phyloP scores from a whole-genome alignment of 2,329 filamentous ascomycete species.

The Fusarium piperis region DNA sequence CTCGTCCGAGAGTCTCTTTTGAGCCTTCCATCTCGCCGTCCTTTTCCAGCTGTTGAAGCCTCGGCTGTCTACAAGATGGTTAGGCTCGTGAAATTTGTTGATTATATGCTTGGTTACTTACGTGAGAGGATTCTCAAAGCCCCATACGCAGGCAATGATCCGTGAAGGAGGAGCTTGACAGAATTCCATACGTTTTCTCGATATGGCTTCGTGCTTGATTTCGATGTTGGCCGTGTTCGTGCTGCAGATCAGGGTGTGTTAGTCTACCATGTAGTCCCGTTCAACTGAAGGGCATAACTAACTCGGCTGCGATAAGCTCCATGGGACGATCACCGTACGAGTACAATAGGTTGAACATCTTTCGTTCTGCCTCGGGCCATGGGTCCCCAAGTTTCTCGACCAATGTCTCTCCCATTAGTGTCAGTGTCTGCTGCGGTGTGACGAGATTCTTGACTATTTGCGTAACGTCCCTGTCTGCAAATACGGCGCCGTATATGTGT shows the following conservation, averaged over 20 bases:
- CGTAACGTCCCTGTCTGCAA: constrained; percentile 18
- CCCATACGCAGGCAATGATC: constrained; percentile 18
- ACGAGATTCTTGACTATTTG: constrained; percentile 1
- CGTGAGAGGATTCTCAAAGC: constrained; percentile 6
- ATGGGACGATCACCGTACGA: constrained; percentile 15
- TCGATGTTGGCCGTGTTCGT: constrained; percentile 9
- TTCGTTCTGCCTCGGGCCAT: constrained; percentile 13
- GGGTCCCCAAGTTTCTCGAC: constrained; percentile 10
- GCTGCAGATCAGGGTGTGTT: background rate
- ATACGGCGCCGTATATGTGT: constrained; percentile 13
- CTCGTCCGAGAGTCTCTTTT: background rate
- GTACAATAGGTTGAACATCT: constrained; percentile 22
- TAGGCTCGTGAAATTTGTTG: background rate
- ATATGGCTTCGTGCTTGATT: constrained; percentile 21
- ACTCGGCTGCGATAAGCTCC: constrained; percentile 19
- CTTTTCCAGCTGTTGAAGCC: constrained; percentile 12
- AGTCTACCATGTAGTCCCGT: background rate
- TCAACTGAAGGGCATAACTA: background rate
- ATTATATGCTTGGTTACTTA: background rate
- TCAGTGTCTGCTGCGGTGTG: constrained; percentile 1
- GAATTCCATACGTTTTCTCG: constrained; percentile 18
- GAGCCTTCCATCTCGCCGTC: constrained; percentile 17
- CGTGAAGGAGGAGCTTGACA: constrained; percentile 10
- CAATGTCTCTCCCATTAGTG: background rate
- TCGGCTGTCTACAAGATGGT: background rate